These are phyloP conservation scores for Beauveria caledonica DNA, from an alignment of 2,329 filamentous ascomycete genomes.

Conservation along the genomic window DNA sequence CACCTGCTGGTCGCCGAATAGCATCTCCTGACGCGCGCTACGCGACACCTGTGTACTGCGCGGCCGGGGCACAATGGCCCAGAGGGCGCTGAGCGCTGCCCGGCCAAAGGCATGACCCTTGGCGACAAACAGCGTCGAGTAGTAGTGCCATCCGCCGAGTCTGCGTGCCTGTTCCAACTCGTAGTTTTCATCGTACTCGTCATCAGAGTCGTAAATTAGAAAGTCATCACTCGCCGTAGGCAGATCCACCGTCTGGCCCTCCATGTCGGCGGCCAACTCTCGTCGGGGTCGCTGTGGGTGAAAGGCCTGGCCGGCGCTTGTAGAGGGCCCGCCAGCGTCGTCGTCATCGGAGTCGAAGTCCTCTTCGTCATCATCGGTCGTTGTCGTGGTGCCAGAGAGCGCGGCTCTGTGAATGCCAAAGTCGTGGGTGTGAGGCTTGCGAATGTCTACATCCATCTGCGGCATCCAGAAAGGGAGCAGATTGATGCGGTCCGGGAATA, in stretches of 20 bases:
- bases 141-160: constrained; percentile 70
- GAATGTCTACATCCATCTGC: constrained; percentile 96
- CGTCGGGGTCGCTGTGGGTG: constrained; percentile 31
- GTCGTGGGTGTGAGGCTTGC: constrained; percentile 78
- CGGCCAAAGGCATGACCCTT: constrained; percentile 36
- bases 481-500: constrained; percentile 82
- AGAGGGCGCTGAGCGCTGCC: constrained; percentile 35
- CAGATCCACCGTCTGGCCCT: constrained; percentile 68
- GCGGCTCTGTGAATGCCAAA: constrained; percentile 84
- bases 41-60: constrained; percentile 48
- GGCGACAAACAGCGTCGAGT: constrained; percentile 46
- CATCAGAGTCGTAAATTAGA: constrained; percentile 78
- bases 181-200: constrained; percentile 69
- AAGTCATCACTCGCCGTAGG: constrained; percentile 60
- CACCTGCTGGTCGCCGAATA: constrained; percentile 48
- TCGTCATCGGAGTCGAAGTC: constrained; percentile 63
- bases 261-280: constrained; percentile 54
- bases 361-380: constrained; percentile 68
- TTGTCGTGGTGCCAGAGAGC: constrained; percentile 67
- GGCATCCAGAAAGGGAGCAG: constrained; percentile 95
- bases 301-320: constrained; percentile 23
- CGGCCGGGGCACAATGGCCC: constrained; percentile 47
- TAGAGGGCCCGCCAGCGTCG: constrained; percentile 10
- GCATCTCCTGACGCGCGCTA: constrained; percentile 42
- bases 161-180: constrained; percentile 69